Evolutionary conservation across 2,329 filamentous ascomycete species (phyloP), one percentile per base, ranked within the genome.

Genomic region (Mycosphaerella sp.): DNA sequence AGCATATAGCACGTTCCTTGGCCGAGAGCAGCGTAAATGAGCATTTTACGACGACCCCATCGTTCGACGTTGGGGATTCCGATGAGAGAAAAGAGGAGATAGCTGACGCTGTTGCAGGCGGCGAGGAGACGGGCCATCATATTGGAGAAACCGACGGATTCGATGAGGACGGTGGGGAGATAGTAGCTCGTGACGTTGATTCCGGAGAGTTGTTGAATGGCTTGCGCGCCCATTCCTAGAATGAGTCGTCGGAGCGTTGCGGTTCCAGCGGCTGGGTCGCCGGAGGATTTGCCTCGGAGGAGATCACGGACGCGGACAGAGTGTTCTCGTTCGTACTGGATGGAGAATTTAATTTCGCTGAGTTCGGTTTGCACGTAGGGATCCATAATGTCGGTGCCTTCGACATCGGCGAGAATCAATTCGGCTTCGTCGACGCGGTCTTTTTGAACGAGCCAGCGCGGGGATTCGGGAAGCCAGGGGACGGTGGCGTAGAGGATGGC

Each of bases 101-200:
- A 79, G 14, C 70, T 73, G 14, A 77, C 72, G 2, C 72, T 72
- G 58, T 78, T 84, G 54, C 78, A 76, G 2, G 78, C 81, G 1
- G 80, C 76, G 14, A 84, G 70, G 0, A 84, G 67, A 4, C 80
- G 73, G 2, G 78, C 76, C 62, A 77, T 74, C 40, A 72, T 72
- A 54, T 81, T 73, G 31, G 67, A 67, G 26, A 82, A 73, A 0
- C 80, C 80, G 6, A 84, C 79, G 6, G 74, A 79, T 44, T 78
- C 65, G 51, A 80, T 82, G 6, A 84, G 74, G 0, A 85, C 79
- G 38, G 81, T 81, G 0, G 80, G 80, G 0, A 83, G 68, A 53
- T 78, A 81, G 58, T 78, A 78, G 4, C 65, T 69, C 4, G 72
- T 73, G 1, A 74, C 69, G 41, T 74, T 72, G 47, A 72, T 72